phyloP scores from a whole-genome alignment of 2,329 filamentous ascomycete genomes.

The Trichoderma sp. region DNA sequence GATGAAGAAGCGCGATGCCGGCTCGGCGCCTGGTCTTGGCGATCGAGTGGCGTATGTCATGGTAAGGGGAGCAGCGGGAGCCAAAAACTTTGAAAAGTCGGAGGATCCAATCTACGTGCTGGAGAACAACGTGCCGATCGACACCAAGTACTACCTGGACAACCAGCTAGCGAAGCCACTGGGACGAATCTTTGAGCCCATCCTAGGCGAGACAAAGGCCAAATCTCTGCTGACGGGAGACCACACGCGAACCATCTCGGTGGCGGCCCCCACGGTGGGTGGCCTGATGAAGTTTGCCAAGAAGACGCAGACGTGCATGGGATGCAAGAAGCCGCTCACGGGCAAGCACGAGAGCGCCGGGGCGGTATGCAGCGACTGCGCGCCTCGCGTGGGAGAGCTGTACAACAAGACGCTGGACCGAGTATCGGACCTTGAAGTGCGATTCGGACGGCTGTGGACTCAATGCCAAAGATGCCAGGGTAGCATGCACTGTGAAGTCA shows the following conservation, averaged over 20 bases:
- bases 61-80: constrained; percentile 81
- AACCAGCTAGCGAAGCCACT: constrained; percentile 97
- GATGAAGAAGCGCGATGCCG: constrained; percentile 95
- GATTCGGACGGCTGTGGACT: constrained; percentile 92
- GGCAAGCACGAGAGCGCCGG: constrained; percentile 76
- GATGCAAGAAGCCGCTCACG: constrained; percentile 92
- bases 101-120: constrained; percentile 97
- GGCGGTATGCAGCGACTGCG: constrained; percentile 85
- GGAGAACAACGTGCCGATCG: constrained; percentile 95
- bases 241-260: constrained; percentile 90
- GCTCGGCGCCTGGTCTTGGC: constrained; percentile 86
- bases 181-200: constrained; percentile 94
- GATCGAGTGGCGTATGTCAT: constrained; percentile 99
- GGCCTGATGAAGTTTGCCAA: constrained; percentile 98
- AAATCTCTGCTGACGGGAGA: constrained; percentile 83
- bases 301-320: constrained; percentile 97
- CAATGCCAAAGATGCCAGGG: constrained; percentile 98
- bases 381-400: constrained; percentile 80
- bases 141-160: constrained; percentile 97
- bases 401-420: constrained; percentile 89
- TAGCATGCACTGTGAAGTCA: constrained; percentile 97
- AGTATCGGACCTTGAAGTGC: constrained; percentile 86
- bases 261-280: constrained; percentile 85
- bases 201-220: constrained; percentile 89
- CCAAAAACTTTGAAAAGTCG: constrained; percentile 95